These are phyloP conservation scores for Sextonia rubra DNA, from an alignment of 164 flowering plant species.

Conservation along the genomic window DNA sequence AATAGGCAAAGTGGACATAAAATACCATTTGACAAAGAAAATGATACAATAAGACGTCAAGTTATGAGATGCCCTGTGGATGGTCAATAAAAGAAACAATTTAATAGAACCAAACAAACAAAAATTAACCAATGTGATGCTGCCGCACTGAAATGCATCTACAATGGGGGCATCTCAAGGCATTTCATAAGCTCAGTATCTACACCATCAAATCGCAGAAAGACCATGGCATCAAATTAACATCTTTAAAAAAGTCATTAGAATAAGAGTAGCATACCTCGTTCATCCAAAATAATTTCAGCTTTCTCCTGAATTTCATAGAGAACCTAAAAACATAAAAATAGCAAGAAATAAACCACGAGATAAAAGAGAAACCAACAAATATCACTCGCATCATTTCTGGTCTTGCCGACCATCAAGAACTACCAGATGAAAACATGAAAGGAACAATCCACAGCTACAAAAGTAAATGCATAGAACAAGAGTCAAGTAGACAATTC, in stretches of 20 bases:
- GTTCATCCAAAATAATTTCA: constrained; percentile 67
- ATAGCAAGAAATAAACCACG: neutral
- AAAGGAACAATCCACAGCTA: too few species aligned
- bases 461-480: too few species aligned
- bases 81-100: too few species aligned
- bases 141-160: neutral
- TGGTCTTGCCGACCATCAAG: neutral
- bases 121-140: neutral
- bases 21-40: too few species aligned
- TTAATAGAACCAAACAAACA: too few species aligned
- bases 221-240: neutral
- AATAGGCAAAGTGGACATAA: neutral
- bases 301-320: constrained; percentile 90
- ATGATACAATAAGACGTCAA: too few species aligned
- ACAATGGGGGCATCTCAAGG: neutral
- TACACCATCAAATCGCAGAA: too few species aligned
- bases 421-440: too few species aligned
- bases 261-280: constrained; percentile 44
- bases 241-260: neutral
- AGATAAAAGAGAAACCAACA: neutral
- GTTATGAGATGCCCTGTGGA: too few species aligned
- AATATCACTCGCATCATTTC: neutral
- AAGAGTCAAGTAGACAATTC: too few species aligned
- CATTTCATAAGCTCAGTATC: neutral
- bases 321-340: constrained; percentile 42